A percentile compares a stretch with the other conserved stretches of the same genome.
phyloP scores from a whole-genome alignment of 306 rosid genomes.

The Acmispon strigosus region DNA sequence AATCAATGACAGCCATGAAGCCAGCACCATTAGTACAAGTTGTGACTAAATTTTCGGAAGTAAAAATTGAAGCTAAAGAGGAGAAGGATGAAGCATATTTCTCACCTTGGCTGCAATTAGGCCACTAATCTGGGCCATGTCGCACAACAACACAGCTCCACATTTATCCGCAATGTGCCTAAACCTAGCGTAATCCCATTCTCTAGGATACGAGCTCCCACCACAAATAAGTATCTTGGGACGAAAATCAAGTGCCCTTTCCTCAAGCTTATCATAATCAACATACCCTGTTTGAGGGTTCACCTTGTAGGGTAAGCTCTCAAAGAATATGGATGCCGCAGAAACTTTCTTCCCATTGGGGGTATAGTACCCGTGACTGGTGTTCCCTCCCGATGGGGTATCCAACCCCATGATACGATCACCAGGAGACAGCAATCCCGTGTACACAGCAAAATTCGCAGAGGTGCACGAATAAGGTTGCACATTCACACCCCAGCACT shows the following conservation, averaged over 20 bases:
- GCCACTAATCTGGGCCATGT: slow-evolving; percentile 97
- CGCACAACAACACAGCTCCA: slow-evolving; percentile 81
- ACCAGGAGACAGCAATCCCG: slow-evolving; percentile 72
- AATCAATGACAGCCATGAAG: not conserved
- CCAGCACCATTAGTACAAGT: not conserved
- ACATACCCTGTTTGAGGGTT: slow-evolving; percentile 71
- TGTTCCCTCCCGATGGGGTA: slow-evolving; percentile 94
- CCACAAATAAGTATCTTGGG: slow-evolving; percentile 97
- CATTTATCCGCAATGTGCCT: slow-evolving; percentile 88
- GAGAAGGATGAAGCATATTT: not conserved
- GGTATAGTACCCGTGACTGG: slow-evolving; percentile 87
- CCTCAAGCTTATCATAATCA: slow-evolving; percentile 93
- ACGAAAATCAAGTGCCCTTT: slow-evolving; percentile 87
- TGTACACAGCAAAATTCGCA: slow-evolving; percentile 87
- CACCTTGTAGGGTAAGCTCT: slow-evolving; percentile 85
- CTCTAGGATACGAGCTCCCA: slow-evolving; percentile 91
- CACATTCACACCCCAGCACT: slow-evolving; percentile 86
- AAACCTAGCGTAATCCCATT: slow-evolving; percentile 88
- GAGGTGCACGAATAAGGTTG: slow-evolving; percentile 94
- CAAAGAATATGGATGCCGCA: slow-evolving; percentile 82
- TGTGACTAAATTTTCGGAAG: not conserved
- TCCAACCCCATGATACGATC: slow-evolving; percentile 95
- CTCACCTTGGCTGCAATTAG: slow-evolving; percentile 85
- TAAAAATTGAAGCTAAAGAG: no score
- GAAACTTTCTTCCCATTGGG: slow-evolving; percentile 89